phyloP scores from a whole-genome alignment of 2,329 filamentous ascomycete species.

The Monilinia laxa region DNA sequence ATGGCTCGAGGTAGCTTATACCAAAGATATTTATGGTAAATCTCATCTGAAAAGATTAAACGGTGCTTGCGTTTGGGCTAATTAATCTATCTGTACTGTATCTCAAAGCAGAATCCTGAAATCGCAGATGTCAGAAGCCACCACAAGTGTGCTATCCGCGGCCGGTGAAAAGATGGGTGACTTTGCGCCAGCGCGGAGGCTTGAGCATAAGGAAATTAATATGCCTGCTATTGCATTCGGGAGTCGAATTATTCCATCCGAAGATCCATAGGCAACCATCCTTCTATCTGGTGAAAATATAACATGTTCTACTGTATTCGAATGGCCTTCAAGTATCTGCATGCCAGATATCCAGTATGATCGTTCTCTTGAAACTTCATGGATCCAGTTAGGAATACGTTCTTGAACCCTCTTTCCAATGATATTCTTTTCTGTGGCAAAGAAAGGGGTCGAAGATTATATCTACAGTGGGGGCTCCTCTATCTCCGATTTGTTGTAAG shows the following conservation, averaged over 20 bases:
- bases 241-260: background rate
- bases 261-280: background rate
- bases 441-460: constrained; percentile 11
- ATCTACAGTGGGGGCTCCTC: constrained; percentile 8
- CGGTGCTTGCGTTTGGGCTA: too few species aligned
- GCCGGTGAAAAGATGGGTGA: background rate
- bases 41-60: too few species aligned
- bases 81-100: background rate
- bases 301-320: background rate
- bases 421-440: constrained; percentile 7
- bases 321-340: constrained; percentile 11
- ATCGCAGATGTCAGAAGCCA: background rate
- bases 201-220: background rate
- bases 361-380: background rate
- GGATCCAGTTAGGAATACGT: constrained; percentile 3
- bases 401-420: background rate
- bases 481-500: background rate
- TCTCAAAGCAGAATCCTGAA: background rate
- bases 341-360: background rate
- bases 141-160: background rate
- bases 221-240: background rate
- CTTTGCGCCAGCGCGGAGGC: too few species aligned
- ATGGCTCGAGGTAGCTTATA: too few species aligned
- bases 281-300: background rate
- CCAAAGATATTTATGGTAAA: too few species aligned